Conservation (phyloP, 805 yeast species). For the Dipodascopsis uninucleata region DNA sequence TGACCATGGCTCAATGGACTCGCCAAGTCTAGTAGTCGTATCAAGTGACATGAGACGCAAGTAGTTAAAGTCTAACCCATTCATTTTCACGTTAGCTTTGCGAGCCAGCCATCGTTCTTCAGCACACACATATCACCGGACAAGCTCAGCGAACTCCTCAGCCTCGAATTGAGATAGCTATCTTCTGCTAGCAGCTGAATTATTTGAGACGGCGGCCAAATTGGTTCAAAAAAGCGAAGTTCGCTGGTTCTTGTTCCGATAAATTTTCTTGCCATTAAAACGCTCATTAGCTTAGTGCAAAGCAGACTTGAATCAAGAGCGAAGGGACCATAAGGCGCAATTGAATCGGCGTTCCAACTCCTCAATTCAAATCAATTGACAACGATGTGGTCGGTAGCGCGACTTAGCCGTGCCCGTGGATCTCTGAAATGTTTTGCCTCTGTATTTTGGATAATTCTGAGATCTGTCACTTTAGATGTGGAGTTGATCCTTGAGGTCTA, state of each 20-base stretch:
- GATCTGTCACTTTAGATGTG: too few species aligned
- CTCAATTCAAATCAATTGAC: conserved; percentile 68
- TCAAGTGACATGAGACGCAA: conserved; percentile 53
- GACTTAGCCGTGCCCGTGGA: conserved; percentile 8
- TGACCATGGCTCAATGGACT: conserved; percentile 46
- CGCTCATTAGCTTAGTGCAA: conserved; percentile 92
- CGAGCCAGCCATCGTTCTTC: conserved; percentile 47
- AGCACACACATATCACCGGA: conserved; percentile 42
- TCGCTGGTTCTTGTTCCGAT: conserved; percentile 36
- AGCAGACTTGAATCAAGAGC: conserved; percentile 81
- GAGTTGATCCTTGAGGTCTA: too few species aligned
- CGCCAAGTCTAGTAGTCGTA: conserved; percentile 46
- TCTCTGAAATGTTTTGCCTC: conserved; percentile 36
- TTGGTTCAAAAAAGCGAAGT: conserved; percentile 43
- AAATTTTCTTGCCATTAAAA: conserved; percentile 94
- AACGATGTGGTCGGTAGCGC: conserved; percentile 68
- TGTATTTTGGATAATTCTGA: conserved; percentile 45
- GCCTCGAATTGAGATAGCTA: conserved; percentile 48
- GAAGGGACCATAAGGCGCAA: conserved; percentile 76
- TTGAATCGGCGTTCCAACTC: conserved; percentile 86
- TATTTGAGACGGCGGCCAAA: conserved; percentile 50
- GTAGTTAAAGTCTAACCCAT: conserved; percentile 40
- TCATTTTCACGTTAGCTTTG: conserved; percentile 32
- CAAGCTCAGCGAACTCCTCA: conserved; percentile 44
- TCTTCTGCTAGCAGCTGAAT: conserved; percentile 47